Percentiles rank a stretch among this genome's conserved stretches.
Evolutionary conservation across 139 green algal species (phyloP).

Genomic region (Penium margaritaceum): DNA sequence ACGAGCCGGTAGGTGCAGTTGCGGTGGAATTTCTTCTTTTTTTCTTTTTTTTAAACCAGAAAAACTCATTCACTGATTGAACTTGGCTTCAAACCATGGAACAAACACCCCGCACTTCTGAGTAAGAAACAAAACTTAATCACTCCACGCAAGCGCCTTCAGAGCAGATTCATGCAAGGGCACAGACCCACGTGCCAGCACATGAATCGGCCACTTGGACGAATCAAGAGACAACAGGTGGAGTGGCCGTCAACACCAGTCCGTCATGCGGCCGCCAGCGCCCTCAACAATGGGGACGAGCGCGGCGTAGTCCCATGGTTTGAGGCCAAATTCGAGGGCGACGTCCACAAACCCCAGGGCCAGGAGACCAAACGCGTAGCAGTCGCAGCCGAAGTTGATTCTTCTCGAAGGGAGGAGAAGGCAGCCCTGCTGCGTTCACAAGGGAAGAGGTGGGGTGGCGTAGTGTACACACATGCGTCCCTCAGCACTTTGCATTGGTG

Average conservation of each 20-base stretch:
- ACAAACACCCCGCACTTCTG: no score
- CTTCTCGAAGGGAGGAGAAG: no score
- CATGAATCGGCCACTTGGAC: no score
- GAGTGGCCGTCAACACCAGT: conserved; percentile 76
- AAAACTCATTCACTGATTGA: no score
- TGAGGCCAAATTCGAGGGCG: conserved; percentile 87
- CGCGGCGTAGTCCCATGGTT: conserved; percentile 95
- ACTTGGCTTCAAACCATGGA: no score
- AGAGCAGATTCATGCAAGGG: no score
- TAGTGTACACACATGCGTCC: conserved; percentile 60
- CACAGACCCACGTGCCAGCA: no score
- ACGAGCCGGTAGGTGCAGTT: no score
- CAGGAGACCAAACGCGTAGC: conserved; percentile 95
- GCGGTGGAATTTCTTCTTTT: no score
- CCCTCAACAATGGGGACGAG: conserved; percentile 88
- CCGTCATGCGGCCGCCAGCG: conserved; percentile 82
- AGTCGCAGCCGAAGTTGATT: conserved; percentile 88
- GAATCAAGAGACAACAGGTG: conserved; percentile 17
- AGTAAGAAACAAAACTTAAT: no score
- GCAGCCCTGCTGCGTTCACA: conserved; percentile 33
- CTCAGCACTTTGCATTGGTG: conserved; percentile 30
- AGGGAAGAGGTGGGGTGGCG: conserved; percentile 87
- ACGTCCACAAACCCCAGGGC: conserved; percentile 75
- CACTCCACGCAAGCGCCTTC: no score
- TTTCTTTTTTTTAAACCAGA: no score